phyloP scores from a whole-genome alignment of 805 yeast species.

The Lachancea nothofagi region DNA sequence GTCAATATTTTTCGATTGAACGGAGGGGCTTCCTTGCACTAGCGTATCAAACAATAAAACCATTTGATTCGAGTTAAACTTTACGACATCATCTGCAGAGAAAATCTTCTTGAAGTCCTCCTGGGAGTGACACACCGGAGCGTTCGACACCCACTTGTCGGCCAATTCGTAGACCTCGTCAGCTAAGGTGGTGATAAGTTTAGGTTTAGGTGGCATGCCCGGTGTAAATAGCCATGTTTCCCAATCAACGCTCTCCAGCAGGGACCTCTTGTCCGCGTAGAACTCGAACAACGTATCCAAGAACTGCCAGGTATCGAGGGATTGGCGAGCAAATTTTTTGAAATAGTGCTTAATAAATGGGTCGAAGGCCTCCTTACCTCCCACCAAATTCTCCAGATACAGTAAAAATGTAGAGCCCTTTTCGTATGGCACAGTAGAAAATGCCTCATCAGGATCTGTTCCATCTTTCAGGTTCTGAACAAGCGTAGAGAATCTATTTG shows the following conservation, averaged over 20 bases:
- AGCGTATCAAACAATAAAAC: slow-evolving; percentile 74
- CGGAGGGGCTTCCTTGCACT: slow-evolving; percentile 36
- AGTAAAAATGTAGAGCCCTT: slow-evolving; percentile 79
- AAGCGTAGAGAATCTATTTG: slow-evolving; percentile 51
- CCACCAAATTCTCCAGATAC: slow-evolving; percentile 63
- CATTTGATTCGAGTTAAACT: slow-evolving; percentile 68
- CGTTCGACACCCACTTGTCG: slow-evolving; percentile 51
- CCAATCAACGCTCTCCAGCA: slow-evolving; percentile 78
- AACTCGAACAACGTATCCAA: slow-evolving; percentile 68
- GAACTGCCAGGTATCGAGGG: slow-evolving; percentile 79
- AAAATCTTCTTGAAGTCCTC: slow-evolving; percentile 35
- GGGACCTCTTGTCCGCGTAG: slow-evolving; percentile 41
- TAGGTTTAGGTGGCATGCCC: slow-evolving; percentile 86
- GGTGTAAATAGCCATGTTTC: slow-evolving; percentile 73
- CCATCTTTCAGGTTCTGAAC: slow-evolving; percentile 66
- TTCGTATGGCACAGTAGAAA: slow-evolving; percentile 84
- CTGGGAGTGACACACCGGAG: slow-evolving; percentile 17
- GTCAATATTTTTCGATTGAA: slow-evolving; percentile 23
- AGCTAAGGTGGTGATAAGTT: slow-evolving; percentile 72
- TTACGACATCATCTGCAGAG: slow-evolving; percentile 43
- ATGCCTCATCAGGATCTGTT: slow-evolving; percentile 84
- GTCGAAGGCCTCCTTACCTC: slow-evolving; percentile 63
- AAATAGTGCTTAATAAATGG: slow-evolving; percentile 78
- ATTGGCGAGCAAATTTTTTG: slow-evolving; percentile 56
- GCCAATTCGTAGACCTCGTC: slow-evolving; percentile 66